Base-by-base conservation (phyloP, 2,329 filamentous ascomycete species). In the Aureobasidium sp. region DNA sequence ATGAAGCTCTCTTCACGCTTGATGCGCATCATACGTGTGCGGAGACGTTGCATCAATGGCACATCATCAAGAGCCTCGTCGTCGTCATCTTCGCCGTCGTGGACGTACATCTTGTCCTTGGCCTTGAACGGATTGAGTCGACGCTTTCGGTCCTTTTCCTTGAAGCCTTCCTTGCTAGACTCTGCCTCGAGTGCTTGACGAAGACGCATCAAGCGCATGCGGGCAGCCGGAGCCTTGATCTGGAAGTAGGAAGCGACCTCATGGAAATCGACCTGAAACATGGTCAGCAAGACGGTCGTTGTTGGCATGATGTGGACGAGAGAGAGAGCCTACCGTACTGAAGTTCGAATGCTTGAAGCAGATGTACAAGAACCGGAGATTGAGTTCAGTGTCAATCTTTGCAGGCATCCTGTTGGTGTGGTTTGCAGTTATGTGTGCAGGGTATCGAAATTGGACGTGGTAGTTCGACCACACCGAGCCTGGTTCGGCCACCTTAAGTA, bases 161-260 rank as follows among this genome's bases (percentile, higher is more conserved):
- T 42, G 42, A 58, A 58, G 42, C 44, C 57, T 51, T 60, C 57
- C 17, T 27, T 42, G 34, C 36, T 60, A 6, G 57, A 49, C 25
- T 60, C 57, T 60, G 57, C 57, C 17, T 63, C 63, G 7, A 66
- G 34, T 12, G 53, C 27, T 14, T 58, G 48, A 14, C 49, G 39
- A 8, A 66, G 58, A 29, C 65, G 59, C 42, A 60, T 64, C 27
- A 64, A 41, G 22, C 65, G 53, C 65, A 66, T 66, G 17, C 65
- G 62, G 52, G 64, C 65, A 14, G 65, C 65, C 3, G 65, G 62
- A 20, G 62, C 51, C 36, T 63, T 56, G 49, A 66, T 65, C 31
- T 56, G 56, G 55, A 66, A 65, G 25, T 62, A 44, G 14, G 48
- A 52, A 22, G 62, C 65, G 5, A 66, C 64, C 15, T 58, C 34